These are phyloP conservation scores for Thermothelomyces thermophilus DNA, from an alignment of 2,329 filamentous ascomycete species.

Conservation along the genomic window DNA sequence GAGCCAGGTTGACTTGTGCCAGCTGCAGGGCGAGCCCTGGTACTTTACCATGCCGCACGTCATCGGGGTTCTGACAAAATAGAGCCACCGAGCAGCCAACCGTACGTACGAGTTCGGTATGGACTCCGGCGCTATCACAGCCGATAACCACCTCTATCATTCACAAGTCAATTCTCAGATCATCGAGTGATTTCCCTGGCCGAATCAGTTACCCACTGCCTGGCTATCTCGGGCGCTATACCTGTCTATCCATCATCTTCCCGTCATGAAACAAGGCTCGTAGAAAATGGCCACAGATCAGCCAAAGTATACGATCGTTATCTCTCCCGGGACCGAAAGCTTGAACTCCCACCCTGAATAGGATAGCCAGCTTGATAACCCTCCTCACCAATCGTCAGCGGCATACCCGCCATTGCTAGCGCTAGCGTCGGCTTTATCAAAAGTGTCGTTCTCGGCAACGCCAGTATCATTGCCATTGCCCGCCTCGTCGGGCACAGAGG, in stretches of 20 bases:
- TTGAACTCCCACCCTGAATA: slow-evolving; percentile 3
- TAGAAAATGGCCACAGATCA: slow-evolving; percentile 12
- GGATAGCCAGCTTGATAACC: not conserved
- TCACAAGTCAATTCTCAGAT: not conserved
- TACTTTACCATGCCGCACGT: slow-evolving; percentile 42
- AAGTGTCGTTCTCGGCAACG: slow-evolving; percentile 12
- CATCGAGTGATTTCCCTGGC: not conserved
- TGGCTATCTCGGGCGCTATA: slow-evolving; percentile 4
- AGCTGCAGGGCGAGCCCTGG: slow-evolving; percentile 36
- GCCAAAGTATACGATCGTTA: slow-evolving; percentile 1
- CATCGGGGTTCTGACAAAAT: slow-evolving; percentile 49
- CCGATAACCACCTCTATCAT: not conserved
- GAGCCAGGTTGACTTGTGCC: slow-evolving; percentile 42
- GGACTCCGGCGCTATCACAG: not conserved
- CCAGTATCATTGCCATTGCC: slow-evolving; percentile 11
- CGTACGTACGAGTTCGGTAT: too few species aligned
- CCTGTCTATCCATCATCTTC: not conserved
- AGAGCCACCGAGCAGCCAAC: too few species aligned
- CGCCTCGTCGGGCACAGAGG: slow-evolving; percentile 25
- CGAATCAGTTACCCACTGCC: not conserved
- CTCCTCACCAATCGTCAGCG: not conserved
- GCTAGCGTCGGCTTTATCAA: slow-evolving; percentile 2
- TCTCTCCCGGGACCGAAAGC: not conserved
- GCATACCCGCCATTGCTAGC: not conserved
- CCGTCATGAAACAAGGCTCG: not conserved